Evolutionary conservation across 257 asterid species (phyloP).

Genomic region (Marsdenia floribunda): DNA sequence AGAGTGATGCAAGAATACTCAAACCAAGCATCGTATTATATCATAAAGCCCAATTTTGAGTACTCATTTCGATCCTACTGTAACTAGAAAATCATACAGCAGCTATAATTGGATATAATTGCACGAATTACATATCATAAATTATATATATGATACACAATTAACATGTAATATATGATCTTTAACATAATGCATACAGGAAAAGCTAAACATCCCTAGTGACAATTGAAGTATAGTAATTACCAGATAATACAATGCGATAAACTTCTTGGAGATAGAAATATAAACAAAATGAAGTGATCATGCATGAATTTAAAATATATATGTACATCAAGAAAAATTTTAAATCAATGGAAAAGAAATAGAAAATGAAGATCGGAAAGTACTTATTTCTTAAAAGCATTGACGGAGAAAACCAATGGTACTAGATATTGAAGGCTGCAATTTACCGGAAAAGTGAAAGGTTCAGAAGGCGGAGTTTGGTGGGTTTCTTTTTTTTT

Average conservation of each 20-base stretch:
- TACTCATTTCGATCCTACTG: not conserved
- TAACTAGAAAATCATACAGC: not conserved
- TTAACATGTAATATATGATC: not conserved
- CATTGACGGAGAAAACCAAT: too few species aligned
- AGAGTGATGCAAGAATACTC: not conserved
- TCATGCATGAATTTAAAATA: not conserved
- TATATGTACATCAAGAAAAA: too few species aligned
- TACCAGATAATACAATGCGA: not conserved
- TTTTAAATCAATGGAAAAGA: too few species aligned
- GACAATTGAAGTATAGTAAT: not conserved
- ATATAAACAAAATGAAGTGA: not conserved
- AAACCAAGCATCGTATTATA: not conserved
- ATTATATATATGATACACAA: not conserved
- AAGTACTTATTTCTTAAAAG: too few species aligned
- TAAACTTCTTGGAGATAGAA: not conserved
- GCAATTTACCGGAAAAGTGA: too few species aligned
- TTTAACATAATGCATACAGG: not conserved
- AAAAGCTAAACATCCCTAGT: not conserved
- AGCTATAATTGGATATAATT: not conserved
- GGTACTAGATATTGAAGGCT: too few species aligned
- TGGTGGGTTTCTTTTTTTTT: too few species aligned
- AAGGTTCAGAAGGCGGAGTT: too few species aligned
- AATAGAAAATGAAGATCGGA: too few species aligned
- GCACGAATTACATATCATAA: too few species aligned
- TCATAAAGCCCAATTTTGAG: not conserved